Percentiles rank a stretch among this genome's conserved stretches.
phyloP scores from a whole-genome alignment of 345 rosid genomes.

The Isatis tinctoria region DNA sequence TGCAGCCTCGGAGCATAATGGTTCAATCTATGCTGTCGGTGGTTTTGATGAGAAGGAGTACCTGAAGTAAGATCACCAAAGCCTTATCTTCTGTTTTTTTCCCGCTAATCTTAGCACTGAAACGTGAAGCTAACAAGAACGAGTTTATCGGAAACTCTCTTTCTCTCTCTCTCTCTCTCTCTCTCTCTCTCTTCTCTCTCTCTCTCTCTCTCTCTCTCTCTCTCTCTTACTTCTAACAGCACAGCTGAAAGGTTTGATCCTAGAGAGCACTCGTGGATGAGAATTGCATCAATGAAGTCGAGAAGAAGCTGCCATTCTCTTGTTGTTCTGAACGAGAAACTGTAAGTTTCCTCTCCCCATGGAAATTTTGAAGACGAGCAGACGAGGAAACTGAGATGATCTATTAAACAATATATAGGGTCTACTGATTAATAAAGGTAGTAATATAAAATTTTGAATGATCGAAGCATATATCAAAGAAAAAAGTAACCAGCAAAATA shows the following conservation, averaged over 20 bases:
- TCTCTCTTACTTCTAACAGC: constrained; percentile 33
- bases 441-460: neutral
- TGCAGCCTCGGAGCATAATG: constrained; percentile 62
- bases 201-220: neutral
- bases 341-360: constrained; percentile 43
- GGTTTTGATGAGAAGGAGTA: constrained; percentile 56
- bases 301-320: constrained; percentile 67
- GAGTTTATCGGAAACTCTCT: neutral
- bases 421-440: neutral
- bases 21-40: constrained; percentile 68
- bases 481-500: neutral
- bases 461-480: neutral
- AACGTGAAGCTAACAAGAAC: constrained; percentile 16
- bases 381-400: neutral
- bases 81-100: neutral
- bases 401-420: neutral
- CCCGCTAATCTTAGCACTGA: neutral
- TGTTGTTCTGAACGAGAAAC: constrained; percentile 59
- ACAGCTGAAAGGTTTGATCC: constrained; percentile 83
- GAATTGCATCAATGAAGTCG: constrained; percentile 49
- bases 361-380: neutral
- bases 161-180: neutral
- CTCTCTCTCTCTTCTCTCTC: neutral
- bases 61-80: constrained; percentile 46
- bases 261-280: constrained; percentile 71